These are phyloP conservation scores for Trichocladium uniseriatum DNA, from an alignment of 495 filamentous ascomycete genomes.

Conservation along the genomic window DNA sequence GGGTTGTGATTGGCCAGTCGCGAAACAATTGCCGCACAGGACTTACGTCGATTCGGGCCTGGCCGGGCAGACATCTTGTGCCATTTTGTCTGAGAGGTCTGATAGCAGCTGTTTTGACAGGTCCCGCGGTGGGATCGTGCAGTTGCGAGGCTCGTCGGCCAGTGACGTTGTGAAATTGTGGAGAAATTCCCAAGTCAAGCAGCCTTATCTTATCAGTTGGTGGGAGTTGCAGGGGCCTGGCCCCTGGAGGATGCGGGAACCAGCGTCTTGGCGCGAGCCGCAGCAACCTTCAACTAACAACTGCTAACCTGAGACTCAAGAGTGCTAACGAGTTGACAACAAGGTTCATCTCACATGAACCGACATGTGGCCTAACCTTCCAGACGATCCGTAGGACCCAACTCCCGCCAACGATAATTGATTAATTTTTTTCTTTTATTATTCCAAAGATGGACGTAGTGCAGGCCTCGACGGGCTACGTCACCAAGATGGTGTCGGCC, in stretches of 20 bases:
- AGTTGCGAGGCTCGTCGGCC: background rate
- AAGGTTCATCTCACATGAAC: background rate
- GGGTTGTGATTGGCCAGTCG: background rate
- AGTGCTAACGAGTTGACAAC: too few species aligned
- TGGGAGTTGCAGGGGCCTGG: background rate
- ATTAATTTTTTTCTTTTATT: background rate
- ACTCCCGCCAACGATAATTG: background rate
- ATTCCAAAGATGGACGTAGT: conserved; percentile 75
- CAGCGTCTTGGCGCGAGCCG: background rate
- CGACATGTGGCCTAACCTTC: background rate
- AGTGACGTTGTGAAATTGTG: background rate
- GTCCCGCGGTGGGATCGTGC: background rate
- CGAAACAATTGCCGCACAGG: background rate
- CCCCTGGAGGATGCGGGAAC: background rate
- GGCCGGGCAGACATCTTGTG: conserved; percentile 33
- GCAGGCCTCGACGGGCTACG: conserved; percentile 84
- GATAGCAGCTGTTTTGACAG: background rate
- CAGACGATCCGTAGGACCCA: background rate
- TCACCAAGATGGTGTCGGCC: conserved; percentile 90
- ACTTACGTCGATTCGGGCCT: conserved; percentile 41
- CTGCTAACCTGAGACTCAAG: background rate
- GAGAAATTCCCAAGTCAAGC: background rate
- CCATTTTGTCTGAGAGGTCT: conserved; percentile 16
- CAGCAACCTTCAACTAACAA: background rate
- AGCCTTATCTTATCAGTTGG: background rate